phyloP scores from a whole-genome alignment of 208 protist species.

The Wallacemonas sp. region DNA sequence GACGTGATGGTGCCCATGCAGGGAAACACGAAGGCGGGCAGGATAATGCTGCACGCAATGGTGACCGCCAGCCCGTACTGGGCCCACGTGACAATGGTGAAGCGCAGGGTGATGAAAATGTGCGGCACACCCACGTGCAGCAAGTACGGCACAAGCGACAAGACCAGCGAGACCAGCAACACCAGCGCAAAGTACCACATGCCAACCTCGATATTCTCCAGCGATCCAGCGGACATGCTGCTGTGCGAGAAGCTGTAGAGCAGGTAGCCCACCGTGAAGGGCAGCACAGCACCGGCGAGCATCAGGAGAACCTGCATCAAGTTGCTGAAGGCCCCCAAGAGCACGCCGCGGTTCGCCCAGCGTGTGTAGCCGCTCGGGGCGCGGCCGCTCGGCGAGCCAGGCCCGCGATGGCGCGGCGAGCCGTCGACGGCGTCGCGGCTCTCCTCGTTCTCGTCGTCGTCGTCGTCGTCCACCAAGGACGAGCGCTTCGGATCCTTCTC shows the following conservation, averaged over 20 bases:
- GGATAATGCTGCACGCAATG: slow-evolving; percentile 23
- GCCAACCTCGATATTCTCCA: slow-evolving; percentile 33
- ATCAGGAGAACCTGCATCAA: slow-evolving; percentile 61
- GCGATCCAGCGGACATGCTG: slow-evolving; percentile 45
- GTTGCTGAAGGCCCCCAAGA: slow-evolving; percentile 31
- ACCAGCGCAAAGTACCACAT: slow-evolving; percentile 34
- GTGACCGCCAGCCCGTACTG: slow-evolving; percentile 56
- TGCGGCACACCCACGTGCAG: slow-evolving; percentile 40
- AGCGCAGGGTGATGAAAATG: slow-evolving; percentile 39
- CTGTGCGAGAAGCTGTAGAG: slow-evolving; percentile 57
- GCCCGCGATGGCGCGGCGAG: not conserved
- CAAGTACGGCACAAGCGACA: slow-evolving; percentile 68
- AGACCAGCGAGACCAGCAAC: slow-evolving; percentile 30
- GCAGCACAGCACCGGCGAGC: slow-evolving; percentile 38
- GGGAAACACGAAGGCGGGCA: slow-evolving; percentile 42
- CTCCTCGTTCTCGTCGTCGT: not conserved
- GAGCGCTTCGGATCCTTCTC: not conserved
- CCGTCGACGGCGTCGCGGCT: not conserved
- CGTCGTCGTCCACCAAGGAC: too few relatives aligned
- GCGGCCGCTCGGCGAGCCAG: not conserved
- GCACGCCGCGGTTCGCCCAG: not conserved
- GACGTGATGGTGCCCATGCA: slow-evolving; percentile 51
- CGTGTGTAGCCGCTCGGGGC: not conserved
- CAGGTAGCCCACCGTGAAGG: slow-evolving; percentile 36
- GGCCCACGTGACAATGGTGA: slow-evolving; percentile 44